These are phyloP conservation scores for Tuber magnatum DNA, from an alignment of 495 filamentous ascomycete species.

Conservation along the genomic window DNA sequence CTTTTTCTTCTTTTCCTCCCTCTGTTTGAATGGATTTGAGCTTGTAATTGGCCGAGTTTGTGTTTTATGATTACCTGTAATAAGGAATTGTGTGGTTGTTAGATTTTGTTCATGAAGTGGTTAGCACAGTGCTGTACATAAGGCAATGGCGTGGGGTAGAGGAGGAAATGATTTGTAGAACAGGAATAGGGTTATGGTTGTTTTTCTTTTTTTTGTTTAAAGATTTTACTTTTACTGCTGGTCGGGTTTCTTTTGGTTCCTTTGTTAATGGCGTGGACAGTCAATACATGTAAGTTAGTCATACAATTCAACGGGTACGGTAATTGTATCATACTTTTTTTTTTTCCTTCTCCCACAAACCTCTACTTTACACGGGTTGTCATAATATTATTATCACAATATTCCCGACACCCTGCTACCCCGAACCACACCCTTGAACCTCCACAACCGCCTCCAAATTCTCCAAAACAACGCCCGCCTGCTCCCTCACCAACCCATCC, in stretches of 20 bases:
- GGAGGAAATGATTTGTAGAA: not conserved
- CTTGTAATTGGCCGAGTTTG: not conserved
- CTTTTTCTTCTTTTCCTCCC: not conserved
- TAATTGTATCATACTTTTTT: not conserved
- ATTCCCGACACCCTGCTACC: not conserved
- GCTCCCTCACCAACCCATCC: constrained; percentile 65
- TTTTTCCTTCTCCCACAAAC: too few relatives aligned
- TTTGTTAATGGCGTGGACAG: not conserved
- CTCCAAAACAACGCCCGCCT: constrained; percentile 63
- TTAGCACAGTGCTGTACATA: not conserved
- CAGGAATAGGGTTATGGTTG: not conserved
- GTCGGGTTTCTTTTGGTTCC: not conserved
- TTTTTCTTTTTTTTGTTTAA: not conserved
- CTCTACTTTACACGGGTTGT: not conserved
- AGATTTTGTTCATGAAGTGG: not conserved
- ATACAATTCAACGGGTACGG: not conserved
- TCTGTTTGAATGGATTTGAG: not conserved
- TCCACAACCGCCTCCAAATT: constrained; percentile 60
- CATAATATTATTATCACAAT: not conserved
- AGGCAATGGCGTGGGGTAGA: not conserved
- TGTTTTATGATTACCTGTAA: not conserved
- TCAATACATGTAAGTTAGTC: not conserved
- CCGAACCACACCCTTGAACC: constrained; percentile 10
- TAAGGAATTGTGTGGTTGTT: not conserved
- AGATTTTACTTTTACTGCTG: not conserved